phyloP scores from a whole-genome alignment of 2,329 filamentous ascomycete genomes.

The Emmonsiellopsis sp. region DNA sequence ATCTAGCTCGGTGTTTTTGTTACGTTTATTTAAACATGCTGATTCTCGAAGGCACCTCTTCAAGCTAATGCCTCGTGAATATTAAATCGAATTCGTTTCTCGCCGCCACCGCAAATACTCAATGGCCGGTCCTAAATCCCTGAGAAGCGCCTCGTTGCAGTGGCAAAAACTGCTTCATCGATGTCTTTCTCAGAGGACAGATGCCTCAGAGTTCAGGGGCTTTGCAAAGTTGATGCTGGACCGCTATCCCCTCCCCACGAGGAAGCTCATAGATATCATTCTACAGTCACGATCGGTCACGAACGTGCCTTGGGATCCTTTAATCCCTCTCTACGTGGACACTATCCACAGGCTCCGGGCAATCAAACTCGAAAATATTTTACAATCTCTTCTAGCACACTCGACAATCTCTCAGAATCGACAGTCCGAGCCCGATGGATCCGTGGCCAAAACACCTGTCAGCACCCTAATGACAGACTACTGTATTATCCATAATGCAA shows the following conservation, averaged over 20 bases:
- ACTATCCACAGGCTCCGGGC: constrained; percentile 24
- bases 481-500: constrained; percentile 32
- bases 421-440: constrained; percentile 6
- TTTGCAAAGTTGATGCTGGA: constrained; percentile 25
- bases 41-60: no score
- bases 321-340: constrained; percentile 33
- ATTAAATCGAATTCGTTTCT: no score
- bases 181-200: constrained; percentile 9
- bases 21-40: no score
- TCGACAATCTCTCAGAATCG: constrained; percentile 22
- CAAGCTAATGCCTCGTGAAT: no score
- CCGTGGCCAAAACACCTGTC: constrained; percentile 2
- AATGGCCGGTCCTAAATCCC: neutral
- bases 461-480: constrained; percentile 34
- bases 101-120: neutral
- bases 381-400: constrained; percentile 24
- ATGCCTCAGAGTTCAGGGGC: constrained; percentile 25
- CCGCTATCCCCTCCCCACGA: constrained; percentile 22
- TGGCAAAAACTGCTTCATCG: constrained; percentile 10
- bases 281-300: constrained; percentile 24
- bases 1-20: no score
- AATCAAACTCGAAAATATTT: constrained; percentile 24
- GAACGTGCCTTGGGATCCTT: constrained; percentile 31
- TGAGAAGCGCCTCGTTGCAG: neutral
- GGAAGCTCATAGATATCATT: constrained; percentile 25